phyloP scores from a whole-genome alignment of 2,329 filamentous ascomycete genomes.

The Penicillium sp. region DNA sequence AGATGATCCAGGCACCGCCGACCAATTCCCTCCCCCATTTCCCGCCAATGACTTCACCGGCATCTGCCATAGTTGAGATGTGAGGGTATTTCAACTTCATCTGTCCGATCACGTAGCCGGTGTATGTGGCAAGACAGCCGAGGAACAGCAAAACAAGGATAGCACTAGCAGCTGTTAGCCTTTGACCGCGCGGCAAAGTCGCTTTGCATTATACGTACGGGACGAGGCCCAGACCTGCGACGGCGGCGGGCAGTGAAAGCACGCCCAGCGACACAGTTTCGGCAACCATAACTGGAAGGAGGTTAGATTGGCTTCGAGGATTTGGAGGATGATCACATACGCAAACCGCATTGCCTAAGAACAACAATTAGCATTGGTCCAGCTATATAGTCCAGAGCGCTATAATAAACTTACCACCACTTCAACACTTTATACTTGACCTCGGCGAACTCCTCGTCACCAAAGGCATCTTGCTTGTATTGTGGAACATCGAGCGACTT shows the following conservation, averaged over 20 bases:
- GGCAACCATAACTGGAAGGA: constrained; percentile 55
- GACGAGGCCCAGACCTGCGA: constrained; percentile 56
- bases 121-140: constrained; percentile 61
- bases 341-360: constrained; percentile 44
- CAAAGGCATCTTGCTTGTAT: constrained; percentile 38
- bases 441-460: constrained; percentile 42
- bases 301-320: neutral
- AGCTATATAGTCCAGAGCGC: neutral
- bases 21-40: constrained; percentile 63
- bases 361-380: neutral
- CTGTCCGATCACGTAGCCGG: constrained; percentile 62
- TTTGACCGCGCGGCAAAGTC: neutral
- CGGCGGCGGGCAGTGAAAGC: constrained; percentile 56
- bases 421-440: constrained; percentile 54
- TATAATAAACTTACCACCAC: constrained; percentile 41
- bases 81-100: constrained; percentile 60
- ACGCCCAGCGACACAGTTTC: constrained; percentile 62
- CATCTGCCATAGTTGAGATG: constrained; percentile 68
- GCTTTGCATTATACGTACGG: constrained; percentile 42
- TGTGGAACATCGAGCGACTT: constrained; percentile 15
- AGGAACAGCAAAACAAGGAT: constrained; percentile 56
- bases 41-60: constrained; percentile 64
- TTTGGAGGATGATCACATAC: constrained; percentile 24
- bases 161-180: constrained; percentile 38
- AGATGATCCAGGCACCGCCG: constrained; percentile 62